Percentiles rank a stretch among this genome's conserved stretches.
Evolutionary conservation across 768 basidiomycete species (phyloP).

Genomic region (Leucosporidium yakuticum): DNA sequence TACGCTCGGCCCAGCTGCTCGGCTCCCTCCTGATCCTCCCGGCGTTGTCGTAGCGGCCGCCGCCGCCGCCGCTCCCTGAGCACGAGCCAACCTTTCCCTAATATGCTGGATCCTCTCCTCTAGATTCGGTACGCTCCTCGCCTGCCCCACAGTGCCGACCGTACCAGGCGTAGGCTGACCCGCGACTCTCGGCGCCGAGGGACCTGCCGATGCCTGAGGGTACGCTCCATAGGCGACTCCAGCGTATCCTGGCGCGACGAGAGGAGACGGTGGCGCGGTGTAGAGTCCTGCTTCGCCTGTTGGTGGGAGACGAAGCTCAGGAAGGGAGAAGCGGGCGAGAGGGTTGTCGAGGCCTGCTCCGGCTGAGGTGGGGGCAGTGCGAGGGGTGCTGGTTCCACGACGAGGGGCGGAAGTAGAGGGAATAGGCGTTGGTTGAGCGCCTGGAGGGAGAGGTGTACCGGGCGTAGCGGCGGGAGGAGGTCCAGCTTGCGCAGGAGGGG

Average conservation of each 20-base stretch:
- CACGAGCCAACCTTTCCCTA: neutral
- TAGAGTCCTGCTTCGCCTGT: slow-evolving; percentile 30
- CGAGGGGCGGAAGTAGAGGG: neutral
- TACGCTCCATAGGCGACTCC: slow-evolving; percentile 29
- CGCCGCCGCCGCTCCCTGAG: neutral
- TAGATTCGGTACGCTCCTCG: neutral
- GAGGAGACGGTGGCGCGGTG: slow-evolving; percentile 11
- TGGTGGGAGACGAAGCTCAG: slow-evolving; percentile 20
- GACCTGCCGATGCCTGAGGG: slow-evolving; percentile 1
- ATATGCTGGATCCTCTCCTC: slow-evolving; percentile 15
- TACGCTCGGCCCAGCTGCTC: neutral
- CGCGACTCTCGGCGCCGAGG: neutral
- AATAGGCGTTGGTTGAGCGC: neutral
- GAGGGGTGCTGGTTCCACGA: neutral
- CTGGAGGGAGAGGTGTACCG: neutral
- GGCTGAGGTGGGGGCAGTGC: slow-evolving; percentile 20
- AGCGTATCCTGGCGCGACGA: neutral
- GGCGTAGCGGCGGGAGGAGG: slow-evolving; percentile 36
- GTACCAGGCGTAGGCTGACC: neutral
- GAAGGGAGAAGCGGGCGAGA: slow-evolving; percentile 29
- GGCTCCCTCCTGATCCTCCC: neutral
- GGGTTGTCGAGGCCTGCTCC: slow-evolving; percentile 25
- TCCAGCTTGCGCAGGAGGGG: slow-evolving; percentile 38
- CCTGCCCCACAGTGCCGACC: neutral
- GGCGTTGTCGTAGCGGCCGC: neutral